Evolutionary conservation across 345 rosid genomes (phyloP), one percentile per base, ranked within the genome.

Genomic region (Brassica cretica): DNA sequence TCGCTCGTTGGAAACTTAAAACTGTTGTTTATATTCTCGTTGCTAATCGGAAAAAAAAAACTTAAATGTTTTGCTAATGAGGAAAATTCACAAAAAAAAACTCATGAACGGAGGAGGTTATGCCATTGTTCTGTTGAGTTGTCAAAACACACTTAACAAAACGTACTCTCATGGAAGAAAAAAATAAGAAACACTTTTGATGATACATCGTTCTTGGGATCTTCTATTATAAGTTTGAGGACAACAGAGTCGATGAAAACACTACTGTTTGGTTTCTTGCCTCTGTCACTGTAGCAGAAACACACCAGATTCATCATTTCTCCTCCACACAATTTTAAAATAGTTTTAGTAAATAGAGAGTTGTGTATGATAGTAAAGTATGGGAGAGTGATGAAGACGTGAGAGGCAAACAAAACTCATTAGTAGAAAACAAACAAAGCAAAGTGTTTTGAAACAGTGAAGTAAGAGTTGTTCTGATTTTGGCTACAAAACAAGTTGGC

Each of bases 201-300:
- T 74, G 82, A 78, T 33, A 21, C 65, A 61, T 78, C 74, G 73
- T 73, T 78, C 73, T 68, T 73, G 82, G 82, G 59, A 73, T 79
- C 82, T 62, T 73, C 78, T 79, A 63, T 68, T 12, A 74, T 61
- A 8, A 68, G 78, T 74, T 68, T 79, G 21, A 68, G 74, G 78
- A 74, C 78, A 74, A 74, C 0, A 32, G 41, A 49, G 68, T 61
- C 14, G 73, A 59, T 21, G 73, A 66, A 29, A 18, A 37, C n/a
- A 72, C 73, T 14, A 21, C 2, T 72, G 81, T 73, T 76, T 73
- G 66, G 69, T 78, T 72, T 78, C 72, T 71, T 71, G 67, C 61
- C 12, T 64, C 3, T 64, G 77, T 65, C 68, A 72, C 70, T 67
- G 77, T 66, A 73, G 73, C 67, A 41, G 49, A 68, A 65, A 68